Evolutionary conservation across 345 rosid genomes (phyloP), one percentile per base, ranked within the genome.

Genomic region (Salix koriyanagi): DNA sequence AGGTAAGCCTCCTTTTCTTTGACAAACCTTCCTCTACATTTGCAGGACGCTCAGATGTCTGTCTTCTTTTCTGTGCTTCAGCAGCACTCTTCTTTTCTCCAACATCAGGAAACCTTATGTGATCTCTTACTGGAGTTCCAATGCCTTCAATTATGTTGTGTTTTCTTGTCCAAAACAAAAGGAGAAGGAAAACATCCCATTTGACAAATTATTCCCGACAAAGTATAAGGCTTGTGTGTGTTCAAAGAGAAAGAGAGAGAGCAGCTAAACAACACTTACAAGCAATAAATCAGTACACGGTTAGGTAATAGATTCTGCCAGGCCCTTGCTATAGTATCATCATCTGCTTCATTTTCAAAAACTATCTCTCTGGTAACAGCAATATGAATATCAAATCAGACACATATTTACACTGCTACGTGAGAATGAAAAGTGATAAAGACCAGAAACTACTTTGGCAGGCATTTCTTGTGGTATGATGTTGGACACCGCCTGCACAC

Each of bases 401-500:
- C 79, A 62, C 74, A 7, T 52, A 58, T 10, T 12, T 23, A 67
- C 36, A 37, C 61, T 8, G 16, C 64, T 26, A 44, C 13, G 16
- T 39, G 30, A 54, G 26, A 15, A 44, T 12, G 7, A 39, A 26
- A 65, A 41, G 50, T 19, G 15, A 79, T 54, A 28, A 75, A 34
- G 75, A 19, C 34, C 69, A 70, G 50, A 73, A 65, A 44, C 70
- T 78, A 95, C 99, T 83, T 90, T 23, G 98, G 99, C 83, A 96
- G 85, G 87, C 99, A 96, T 85, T 93, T 93, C 74, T 91, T 80
- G 77, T 96, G 99, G 83, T 91, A 96, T 76, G 94, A 84, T 69
- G 83, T 90, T 28, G 99, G 99, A 77, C 99, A 96, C 26, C 97
- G 94, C 83, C 98, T 87, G 81, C 99, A 96, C 37, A 93, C 86